These are phyloP conservation scores for Candida xyloterini DNA, from an alignment of 805 yeast genomes.

Conservation along the genomic window DNA sequence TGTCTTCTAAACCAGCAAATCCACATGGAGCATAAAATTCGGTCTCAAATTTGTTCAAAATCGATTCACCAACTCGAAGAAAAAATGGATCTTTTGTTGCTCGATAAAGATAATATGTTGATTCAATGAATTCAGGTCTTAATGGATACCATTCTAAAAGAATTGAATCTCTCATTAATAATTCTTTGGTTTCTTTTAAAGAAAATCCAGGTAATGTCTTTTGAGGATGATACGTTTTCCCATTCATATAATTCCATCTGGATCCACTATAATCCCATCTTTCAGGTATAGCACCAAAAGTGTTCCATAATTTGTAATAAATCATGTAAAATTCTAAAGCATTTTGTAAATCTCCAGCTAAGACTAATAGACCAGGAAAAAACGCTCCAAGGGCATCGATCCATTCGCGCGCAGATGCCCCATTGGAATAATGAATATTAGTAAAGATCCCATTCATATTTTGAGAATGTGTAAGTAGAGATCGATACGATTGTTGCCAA, in stretches of 20 bases:
- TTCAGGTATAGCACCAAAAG: constrained; percentile 81
- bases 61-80: constrained; percentile 66
- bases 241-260: constrained; percentile 20
- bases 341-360: constrained; percentile 68
- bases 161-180: constrained; percentile 37
- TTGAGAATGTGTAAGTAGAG: constrained; percentile 54
- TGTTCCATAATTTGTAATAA: constrained; percentile 74
- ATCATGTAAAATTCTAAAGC: constrained; percentile 62
- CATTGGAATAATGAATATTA: constrained; percentile 56
- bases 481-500: constrained; percentile 59
- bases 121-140: constrained; percentile 88
- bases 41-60: constrained; percentile 52
- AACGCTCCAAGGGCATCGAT: constrained; percentile 85
- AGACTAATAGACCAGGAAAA: constrained; percentile 80
- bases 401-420: constrained; percentile 58
- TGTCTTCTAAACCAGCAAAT: constrained; percentile 70
- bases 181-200: constrained; percentile 22
- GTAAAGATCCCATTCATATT: constrained; percentile 33
- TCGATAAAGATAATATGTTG: constrained; percentile 76
- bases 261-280: constrained; percentile 58
- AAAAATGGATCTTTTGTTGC: constrained; percentile 88
- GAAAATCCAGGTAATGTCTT: constrained; percentile 22
- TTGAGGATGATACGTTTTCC: constrained; percentile 14
- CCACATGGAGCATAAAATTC: constrained; percentile 69
- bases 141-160: constrained; percentile 87